Evolutionary conservation across 2,329 filamentous ascomycete genomes (phyloP).

Genomic region (Fusarium floridanum): DNA sequence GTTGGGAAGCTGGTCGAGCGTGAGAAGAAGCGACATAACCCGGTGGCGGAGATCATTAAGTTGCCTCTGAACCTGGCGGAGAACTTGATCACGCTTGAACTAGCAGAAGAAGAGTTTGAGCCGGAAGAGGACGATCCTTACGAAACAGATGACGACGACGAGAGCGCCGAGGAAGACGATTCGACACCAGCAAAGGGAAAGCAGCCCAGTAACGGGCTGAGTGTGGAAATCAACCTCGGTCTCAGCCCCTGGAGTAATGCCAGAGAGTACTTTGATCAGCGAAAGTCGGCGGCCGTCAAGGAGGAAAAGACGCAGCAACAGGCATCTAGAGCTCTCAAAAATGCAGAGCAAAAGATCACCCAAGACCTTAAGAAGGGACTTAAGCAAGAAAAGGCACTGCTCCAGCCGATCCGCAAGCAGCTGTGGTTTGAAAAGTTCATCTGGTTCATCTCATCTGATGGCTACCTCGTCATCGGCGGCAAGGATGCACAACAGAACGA

Average conservation of each 20-base stretch:
- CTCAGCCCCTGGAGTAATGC: conserved; percentile 91
- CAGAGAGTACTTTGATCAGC: conserved; percentile 91
- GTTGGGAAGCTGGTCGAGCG: conserved; percentile 89
- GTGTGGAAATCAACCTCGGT: conserved; percentile 86
- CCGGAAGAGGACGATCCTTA: conserved; percentile 70
- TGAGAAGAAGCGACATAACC: conserved; percentile 84
- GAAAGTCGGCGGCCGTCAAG: conserved; percentile 85
- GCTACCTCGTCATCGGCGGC: conserved; percentile 90
- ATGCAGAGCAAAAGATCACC: conserved; percentile 87
- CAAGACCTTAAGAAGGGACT: conserved; percentile 88
- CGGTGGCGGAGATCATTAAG: conserved; percentile 88
- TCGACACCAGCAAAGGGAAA: conserved; percentile 55
- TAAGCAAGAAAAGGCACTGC: conserved; percentile 90
- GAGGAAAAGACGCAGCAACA: conserved; percentile 88
- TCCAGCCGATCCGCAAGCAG: conserved; percentile 84
- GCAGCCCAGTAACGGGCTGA: conserved; percentile 66
- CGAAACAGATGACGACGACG: conserved; percentile 77
- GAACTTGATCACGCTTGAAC: conserved; percentile 84
- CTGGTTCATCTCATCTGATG: conserved; percentile 96
- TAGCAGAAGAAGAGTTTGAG: conserved; percentile 77
- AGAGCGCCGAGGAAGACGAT: conserved; percentile 54
- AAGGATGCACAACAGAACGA: conserved; percentile 93
- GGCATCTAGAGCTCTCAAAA: conserved; percentile 86
- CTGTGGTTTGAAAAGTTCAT: conserved; percentile 98
- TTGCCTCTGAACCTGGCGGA: conserved; percentile 91